A percentile compares a stretch with the other conserved stretches of the same genome.
Evolutionary conservation across 441 rosid species (phyloP).

Genomic region (Erodium moschatum): DNA sequence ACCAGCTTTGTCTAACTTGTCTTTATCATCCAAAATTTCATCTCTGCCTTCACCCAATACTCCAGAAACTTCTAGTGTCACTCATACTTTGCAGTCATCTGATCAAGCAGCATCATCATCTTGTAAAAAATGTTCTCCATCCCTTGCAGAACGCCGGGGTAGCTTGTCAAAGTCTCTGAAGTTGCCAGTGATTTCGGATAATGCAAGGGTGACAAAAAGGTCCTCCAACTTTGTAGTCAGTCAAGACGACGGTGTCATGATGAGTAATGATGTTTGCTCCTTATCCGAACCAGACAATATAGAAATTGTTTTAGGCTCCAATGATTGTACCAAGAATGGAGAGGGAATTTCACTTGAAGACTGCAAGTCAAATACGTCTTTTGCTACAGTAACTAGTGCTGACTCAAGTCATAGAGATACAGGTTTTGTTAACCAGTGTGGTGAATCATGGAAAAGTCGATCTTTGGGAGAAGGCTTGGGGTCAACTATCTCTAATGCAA

Average conservation of each 20-base stretch:
- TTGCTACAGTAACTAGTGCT: slow-evolving; percentile 29
- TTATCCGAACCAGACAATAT: slow-evolving; percentile 37
- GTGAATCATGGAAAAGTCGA: slow-evolving; percentile 24
- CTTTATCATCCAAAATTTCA: slow-evolving; percentile 36
- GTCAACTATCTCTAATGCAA: slow-evolving; percentile 21
- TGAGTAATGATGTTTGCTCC: slow-evolving; percentile 27
- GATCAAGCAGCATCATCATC: slow-evolving; percentile 30
- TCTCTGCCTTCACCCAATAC: slow-evolving; percentile 27
- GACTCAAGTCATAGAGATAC: slow-evolving; percentile 31
- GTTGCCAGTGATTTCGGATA: slow-evolving; percentile 51
- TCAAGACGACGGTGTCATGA: slow-evolving; percentile 28
- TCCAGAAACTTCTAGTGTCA: slow-evolving; percentile 29
- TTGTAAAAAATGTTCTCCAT: slow-evolving; percentile 40
- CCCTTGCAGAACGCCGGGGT: slow-evolving; percentile 86
- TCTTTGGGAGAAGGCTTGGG: slow-evolving; percentile 18
- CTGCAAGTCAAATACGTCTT: slow-evolving; percentile 28
- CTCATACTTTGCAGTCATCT: slow-evolving; percentile 28
- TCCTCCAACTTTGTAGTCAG: slow-evolving; percentile 21
- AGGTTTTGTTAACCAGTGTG: slow-evolving; percentile 24
- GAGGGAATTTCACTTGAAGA: slow-evolving; percentile 27
- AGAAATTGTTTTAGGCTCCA: slow-evolving; percentile 46
- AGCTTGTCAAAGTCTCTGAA: slow-evolving; percentile 54
- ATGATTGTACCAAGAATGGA: slow-evolving; percentile 32
- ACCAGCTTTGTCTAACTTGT: slow-evolving; percentile 50
- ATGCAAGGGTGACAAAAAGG: slow-evolving; percentile 27